Evolutionary conservation across 768 basidiomycete species (phyloP), one percentile per base, ranked within the genome.

Genomic region (Coprinopsis marcescibilis): DNA sequence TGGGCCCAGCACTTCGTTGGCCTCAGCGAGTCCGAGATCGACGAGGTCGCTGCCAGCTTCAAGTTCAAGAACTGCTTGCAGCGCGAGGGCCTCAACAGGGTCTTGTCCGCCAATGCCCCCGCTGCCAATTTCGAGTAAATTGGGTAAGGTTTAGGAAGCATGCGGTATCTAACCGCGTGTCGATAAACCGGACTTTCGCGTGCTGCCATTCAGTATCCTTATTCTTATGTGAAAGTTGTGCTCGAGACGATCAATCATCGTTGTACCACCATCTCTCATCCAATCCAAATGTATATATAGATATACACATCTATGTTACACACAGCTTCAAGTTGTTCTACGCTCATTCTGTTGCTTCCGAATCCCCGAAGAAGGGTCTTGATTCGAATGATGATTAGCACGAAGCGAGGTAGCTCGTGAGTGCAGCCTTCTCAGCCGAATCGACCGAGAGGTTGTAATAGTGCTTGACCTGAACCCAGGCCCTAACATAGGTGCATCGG

Each of bases 1-100:
- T 87, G 83, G 81, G 83, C 83, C 17, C 78, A 81, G 36, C 78
- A 82, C 58, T 83, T 85, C 58, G 55, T 68, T 12, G 80, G 81
- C 0, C 77, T 75, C 69, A 72, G 62, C 26, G 66, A 75, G 55
- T 69, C 60, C 41, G 78, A 88, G 66, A 59, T 91, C 34, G 87
- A 91, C 53, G 75, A 67, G 52, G 71, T 91, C 40, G 87, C 88
- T n/a, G 68, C 71, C 54, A 84, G 84, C 61, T 89, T 91, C 69
- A 70, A 69, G 60, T 84, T 81, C 54, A 80, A 78, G 40, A 71
- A 79, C 43, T 91, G 88, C 64, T 55, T 76, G 59, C 78, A 80
- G 64, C 67, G 89, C 37, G 80, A 82, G 15, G 80, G 76, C 21
- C 61, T 91, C 56, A 85, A 85, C 58, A 65, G 63, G 50, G 71